Evolutionary conservation across 441 rosid species (phyloP).

Genomic region (Flueggea neowawraea): DNA sequence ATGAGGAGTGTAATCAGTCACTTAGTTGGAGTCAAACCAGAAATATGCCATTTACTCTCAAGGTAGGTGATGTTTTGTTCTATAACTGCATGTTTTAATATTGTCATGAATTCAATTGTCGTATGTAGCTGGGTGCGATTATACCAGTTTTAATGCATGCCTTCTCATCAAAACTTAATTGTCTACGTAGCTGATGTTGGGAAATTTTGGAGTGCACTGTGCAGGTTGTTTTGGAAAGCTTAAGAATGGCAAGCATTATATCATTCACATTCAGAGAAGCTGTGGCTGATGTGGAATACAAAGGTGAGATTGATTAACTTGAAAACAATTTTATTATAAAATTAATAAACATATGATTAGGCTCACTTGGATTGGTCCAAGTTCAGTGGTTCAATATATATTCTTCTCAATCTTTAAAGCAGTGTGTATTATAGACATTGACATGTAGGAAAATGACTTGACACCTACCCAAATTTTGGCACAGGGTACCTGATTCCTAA

Average conservation of each 20-base stretch:
- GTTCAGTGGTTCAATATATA: neutral
- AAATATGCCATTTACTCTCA: slow-evolving; percentile 46
- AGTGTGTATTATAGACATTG: too few relatives aligned
- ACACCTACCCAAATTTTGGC: neutral
- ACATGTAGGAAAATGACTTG: too few relatives aligned
- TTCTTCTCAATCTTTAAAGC: too few relatives aligned
- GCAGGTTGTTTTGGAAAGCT: slow-evolving; percentile 66
- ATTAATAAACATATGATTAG: too few relatives aligned
- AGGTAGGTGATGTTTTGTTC: slow-evolving; percentile 25
- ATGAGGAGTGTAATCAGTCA: slow-evolving; percentile 25
- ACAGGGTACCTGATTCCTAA: slow-evolving; percentile 75
- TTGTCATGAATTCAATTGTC: too few relatives aligned
- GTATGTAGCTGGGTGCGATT: too few relatives aligned
- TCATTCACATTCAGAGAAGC: slow-evolving; percentile 80
- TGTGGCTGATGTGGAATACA: slow-evolving; percentile 66
- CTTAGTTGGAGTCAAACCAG: slow-evolving; percentile 61
- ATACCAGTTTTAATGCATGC: too few relatives aligned
- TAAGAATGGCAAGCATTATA: slow-evolving; percentile 73
- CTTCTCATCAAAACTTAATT: too few relatives aligned
- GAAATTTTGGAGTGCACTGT: neutral
- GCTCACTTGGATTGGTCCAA: slow-evolving; percentile 3
- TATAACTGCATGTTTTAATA: too few relatives aligned
- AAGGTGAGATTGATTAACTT: slow-evolving; percentile 31
- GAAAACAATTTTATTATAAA: neutral
- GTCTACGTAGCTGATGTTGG: neutral